These are phyloP conservation scores for Carex kokanica DNA, from an alignment of 176 grass and related monocot species.

Conservation along the genomic window DNA sequence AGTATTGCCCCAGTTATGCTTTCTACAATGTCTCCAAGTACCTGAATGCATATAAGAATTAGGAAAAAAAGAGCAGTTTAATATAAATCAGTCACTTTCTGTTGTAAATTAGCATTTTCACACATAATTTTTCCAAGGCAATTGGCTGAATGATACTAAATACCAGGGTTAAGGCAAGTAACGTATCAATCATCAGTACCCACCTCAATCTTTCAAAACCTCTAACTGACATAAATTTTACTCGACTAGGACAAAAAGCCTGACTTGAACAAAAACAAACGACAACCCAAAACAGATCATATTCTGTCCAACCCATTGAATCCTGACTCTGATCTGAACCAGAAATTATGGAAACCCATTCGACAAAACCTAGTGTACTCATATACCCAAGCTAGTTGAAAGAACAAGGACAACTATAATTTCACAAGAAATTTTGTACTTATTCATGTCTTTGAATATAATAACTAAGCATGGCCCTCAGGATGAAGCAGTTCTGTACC, in stretches of 20 bases:
- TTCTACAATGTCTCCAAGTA: slow-evolving; percentile 92
- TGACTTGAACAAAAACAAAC: neutral
- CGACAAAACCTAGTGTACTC: neutral
- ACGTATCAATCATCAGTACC: neutral
- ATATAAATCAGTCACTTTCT: neutral
- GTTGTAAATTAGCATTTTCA: neutral
- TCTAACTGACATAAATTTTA: neutral
- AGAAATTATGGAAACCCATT: neutral
- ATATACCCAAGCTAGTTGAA: neutral
- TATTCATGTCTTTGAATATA: neutral
- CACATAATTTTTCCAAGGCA: neutral
- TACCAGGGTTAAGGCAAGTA: neutral
- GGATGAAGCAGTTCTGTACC: neutral
- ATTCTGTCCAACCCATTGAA: neutral
- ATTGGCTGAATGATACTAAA: neutral
- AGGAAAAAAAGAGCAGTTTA: neutral
- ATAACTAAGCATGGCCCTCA: neutral
- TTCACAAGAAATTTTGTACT: neutral
- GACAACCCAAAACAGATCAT: neutral
- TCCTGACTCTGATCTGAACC: neutral
- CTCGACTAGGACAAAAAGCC: neutral
- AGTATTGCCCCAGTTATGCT: slow-evolving; percentile 80
- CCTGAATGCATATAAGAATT: slow-evolving; percentile 33
- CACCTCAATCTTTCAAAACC: neutral
- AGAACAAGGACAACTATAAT: neutral